These are phyloP conservation scores for Sarocladium kiliense DNA, from an alignment of 2,329 filamentous ascomycete genomes.

Conservation along the genomic window DNA sequence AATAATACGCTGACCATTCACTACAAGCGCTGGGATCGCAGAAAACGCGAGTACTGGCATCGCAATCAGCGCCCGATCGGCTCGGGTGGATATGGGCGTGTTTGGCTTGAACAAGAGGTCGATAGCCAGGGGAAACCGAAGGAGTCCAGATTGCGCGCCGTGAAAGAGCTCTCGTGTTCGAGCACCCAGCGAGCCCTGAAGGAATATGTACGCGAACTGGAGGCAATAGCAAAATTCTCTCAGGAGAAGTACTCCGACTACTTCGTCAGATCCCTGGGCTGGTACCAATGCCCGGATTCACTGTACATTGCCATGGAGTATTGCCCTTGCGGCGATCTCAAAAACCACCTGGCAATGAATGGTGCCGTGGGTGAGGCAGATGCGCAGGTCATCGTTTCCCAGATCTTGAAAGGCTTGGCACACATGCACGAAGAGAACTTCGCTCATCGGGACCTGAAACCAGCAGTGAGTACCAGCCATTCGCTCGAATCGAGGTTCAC, in stretches of 20 bases:
- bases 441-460: slow-evolving; percentile 2
- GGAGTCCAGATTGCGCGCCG: background rate
- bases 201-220: background rate
- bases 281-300: background rate
- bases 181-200: background rate
- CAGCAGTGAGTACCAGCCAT: background rate
- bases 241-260: background rate
- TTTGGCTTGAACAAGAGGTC: slow-evolving; percentile 1
- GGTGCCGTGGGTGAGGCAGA: background rate
- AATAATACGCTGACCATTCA: background rate
- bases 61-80: background rate
- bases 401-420: background rate
- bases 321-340: background rate
- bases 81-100: background rate
- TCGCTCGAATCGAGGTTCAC: too few species aligned
- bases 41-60: background rate
- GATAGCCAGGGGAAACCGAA: background rate
- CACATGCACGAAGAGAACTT: slow-evolving; percentile 5
- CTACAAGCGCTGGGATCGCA: background rate
- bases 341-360: background rate
- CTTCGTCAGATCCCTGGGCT: background rate
- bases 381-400: slow-evolving; percentile 1
- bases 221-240: slow-evolving; percentile 3
- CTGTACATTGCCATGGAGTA: slow-evolving; percentile 7
- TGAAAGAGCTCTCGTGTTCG: background rate